Evolutionary conservation across 306 rosid genomes (phyloP), one percentile per base, ranked within the genome.

Genomic region (Cicer chorassanicum): DNA sequence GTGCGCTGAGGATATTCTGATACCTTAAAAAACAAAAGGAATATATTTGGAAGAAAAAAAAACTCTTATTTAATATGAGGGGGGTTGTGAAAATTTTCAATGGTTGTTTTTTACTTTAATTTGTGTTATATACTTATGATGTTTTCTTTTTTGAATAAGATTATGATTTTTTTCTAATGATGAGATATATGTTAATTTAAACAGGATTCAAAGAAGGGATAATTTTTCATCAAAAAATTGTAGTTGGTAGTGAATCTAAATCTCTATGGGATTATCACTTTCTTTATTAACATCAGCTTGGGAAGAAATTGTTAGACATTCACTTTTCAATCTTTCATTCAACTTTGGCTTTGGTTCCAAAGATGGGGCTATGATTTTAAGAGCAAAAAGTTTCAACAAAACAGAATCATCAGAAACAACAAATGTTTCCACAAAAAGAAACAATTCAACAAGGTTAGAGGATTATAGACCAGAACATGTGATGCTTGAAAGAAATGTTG

Each of bases 181-280:
- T 16, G 5, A 1, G 7, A 38, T 61, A 12, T 70, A 8, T 79
- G 2, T 48, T 48, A 36, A 44, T 10, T 9, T 77, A 6, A 9
- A 73, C 82, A 84, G 87, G 74, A 43, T 42, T 70, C 5, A 9
- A 3, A 39, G 48, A 7, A 21, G 40, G 43, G 13, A 21, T 7
- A 9, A 0, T 29, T 51, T 61, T 65, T 57, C 40, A 55, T 29
- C 45, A 51, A 16, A 69, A 41, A 59, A 53, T 68, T 67, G 77
- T 73, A 70, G 61, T 19, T 19, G 42, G 53, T 34, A 42, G 19
- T 63, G 14, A 40, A 21, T 70, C 19, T 66, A 3, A 10, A 42
- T 1, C 75, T 80, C 79, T 15, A 89, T 89, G 97, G 95, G 97
- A 53, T 66, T 86, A 72, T 89, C 92, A 65, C 80, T 87, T 21